Percentiles rank a stretch among this genome's conserved stretches.
phyloP scores from a whole-genome alignment of 305 asterid genomes.

The Fraxinus greggii region DNA sequence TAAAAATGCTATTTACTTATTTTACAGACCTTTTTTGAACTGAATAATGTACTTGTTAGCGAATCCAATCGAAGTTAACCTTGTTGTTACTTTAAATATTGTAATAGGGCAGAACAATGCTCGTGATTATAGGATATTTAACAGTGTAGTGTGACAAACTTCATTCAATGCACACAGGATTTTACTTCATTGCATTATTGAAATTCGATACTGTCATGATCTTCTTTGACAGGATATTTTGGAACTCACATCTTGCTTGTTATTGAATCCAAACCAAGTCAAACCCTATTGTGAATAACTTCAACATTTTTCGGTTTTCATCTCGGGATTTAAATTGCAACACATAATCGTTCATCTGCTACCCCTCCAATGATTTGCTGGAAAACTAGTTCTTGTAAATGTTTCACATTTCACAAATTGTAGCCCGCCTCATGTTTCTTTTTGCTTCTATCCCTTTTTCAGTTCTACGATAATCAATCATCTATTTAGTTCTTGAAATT shows the following conservation, averaged over 20 bases:
- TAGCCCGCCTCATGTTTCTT: not conserved
- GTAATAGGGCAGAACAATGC: conserved; percentile 4
- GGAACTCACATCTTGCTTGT: not conserved
- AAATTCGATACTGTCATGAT: not conserved
- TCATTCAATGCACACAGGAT: not conserved
- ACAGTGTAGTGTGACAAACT: not conserved
- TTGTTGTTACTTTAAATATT: not conserved
- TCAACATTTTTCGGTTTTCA: conserved; percentile 7
- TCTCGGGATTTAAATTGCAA: conserved; percentile 26
- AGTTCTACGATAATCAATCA: not conserved
- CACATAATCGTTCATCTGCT: conserved; percentile 23
- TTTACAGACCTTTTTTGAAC: not conserved
- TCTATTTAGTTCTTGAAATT: not conserved
- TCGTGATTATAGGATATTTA: not conserved
- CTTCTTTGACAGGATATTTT: not conserved
- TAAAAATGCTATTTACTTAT: not conserved
- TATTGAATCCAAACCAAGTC: not conserved
- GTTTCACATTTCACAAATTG: conserved; percentile 20
- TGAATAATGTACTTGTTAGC: not conserved
- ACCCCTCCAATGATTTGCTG: conserved; percentile 26
- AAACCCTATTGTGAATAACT: conserved; percentile 2
- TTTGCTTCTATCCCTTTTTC: not conserved
- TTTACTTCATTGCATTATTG: not conserved
- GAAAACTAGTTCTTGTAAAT: conserved; percentile 21
- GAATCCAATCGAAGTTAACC: not conserved